These are phyloP conservation scores for Akanthomyces muscarius DNA, from an alignment of 2,329 filamentous ascomycete species.

Conservation along the genomic window DNA sequence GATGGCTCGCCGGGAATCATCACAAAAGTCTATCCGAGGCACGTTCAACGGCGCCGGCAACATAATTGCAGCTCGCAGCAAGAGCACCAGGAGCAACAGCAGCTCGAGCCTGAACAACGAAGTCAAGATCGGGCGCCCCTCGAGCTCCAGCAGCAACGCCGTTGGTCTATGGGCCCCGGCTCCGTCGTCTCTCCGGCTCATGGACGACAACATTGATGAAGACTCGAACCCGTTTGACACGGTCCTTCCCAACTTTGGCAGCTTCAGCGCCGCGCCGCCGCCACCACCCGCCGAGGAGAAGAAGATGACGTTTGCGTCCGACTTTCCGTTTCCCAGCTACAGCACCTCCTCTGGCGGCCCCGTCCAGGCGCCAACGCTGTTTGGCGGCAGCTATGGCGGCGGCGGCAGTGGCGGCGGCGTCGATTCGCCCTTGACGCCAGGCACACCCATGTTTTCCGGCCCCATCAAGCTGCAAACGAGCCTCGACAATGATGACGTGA, in stretches of 20 bases:
- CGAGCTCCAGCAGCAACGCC: constrained; percentile 21
- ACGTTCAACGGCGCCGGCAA: constrained; percentile 18
- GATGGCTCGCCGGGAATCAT: constrained; percentile 29
- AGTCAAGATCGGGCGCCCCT: background rate
- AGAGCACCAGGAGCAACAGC: constrained; percentile 21
- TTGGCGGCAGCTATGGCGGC: background rate
- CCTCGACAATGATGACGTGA: constrained; percentile 27
- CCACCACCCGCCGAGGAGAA: background rate
- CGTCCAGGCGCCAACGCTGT: constrained; percentile 4
- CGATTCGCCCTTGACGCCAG: background rate
- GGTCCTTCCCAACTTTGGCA: constrained; percentile 13
- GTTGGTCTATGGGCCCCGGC: constrained; percentile 16
- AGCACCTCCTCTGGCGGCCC: constrained; percentile 6
- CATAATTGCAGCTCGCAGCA: constrained; percentile 6
- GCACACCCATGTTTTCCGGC: constrained; percentile 28
- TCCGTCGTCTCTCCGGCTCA: constrained; percentile 14
- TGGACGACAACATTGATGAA: constrained; percentile 12
- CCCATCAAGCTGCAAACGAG: constrained; percentile 35
- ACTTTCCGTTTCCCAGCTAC: constrained; percentile 6
- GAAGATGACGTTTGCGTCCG: background rate
- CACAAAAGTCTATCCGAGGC: constrained; percentile 14
- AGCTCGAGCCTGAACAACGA: constrained; percentile 20
- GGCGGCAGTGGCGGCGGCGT: too few relatives aligned
- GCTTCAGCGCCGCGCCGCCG: background rate
- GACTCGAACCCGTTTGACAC: constrained; percentile 6